Evolutionary conservation across 1,284 basidiomycete genomes (phyloP).

Genomic region (Ustilago trichophora): DNA sequence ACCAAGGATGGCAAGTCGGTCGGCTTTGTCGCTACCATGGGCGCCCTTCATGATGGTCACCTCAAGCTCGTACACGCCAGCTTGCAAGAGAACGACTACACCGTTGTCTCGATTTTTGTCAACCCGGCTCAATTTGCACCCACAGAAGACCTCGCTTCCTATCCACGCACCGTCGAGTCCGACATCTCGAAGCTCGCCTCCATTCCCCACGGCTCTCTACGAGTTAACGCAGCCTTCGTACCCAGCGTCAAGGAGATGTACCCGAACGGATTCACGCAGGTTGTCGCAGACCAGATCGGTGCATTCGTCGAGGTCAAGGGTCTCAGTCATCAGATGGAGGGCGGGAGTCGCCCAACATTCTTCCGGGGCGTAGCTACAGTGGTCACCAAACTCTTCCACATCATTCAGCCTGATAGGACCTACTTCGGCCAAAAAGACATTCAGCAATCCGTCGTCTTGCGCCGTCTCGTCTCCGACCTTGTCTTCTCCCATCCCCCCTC

Average conservation of each 20-base stretch:
- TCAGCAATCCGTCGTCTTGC: constrained; percentile 88
- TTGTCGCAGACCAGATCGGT: constrained; percentile 79
- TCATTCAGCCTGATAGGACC: constrained; percentile 86
- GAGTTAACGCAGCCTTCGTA: constrained; percentile 46
- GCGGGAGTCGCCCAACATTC: constrained; percentile 82
- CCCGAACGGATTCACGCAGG: constrained; percentile 80
- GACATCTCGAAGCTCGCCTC: constrained; percentile 55
- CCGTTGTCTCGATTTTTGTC: constrained; percentile 94
- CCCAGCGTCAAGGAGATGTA: constrained; percentile 73
- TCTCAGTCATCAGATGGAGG: constrained; percentile 84
- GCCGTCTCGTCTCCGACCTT: constrained; percentile 83
- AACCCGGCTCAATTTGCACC: constrained; percentile 98
- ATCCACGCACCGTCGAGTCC: constrained; percentile 77
- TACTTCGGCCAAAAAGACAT: constrained; percentile 99
- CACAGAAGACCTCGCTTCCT: constrained; percentile 88
- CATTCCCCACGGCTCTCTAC: constrained; percentile 8
- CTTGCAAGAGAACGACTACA: constrained; percentile 80
- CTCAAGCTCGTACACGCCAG: constrained; percentile 78
- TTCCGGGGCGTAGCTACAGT: constrained; percentile 96
- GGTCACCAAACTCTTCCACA: constrained; percentile 93
- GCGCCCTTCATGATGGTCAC: constrained; percentile 92
- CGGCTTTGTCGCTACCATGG: constrained; percentile 96
- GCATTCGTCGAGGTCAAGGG: constrained; percentile 92
- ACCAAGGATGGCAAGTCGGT: constrained; percentile 69
- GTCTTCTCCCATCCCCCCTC: constrained; percentile 78